Base-by-base conservation (phyloP, 192 early-diverging fungal species). In the Gigaspora rosea region DNA sequence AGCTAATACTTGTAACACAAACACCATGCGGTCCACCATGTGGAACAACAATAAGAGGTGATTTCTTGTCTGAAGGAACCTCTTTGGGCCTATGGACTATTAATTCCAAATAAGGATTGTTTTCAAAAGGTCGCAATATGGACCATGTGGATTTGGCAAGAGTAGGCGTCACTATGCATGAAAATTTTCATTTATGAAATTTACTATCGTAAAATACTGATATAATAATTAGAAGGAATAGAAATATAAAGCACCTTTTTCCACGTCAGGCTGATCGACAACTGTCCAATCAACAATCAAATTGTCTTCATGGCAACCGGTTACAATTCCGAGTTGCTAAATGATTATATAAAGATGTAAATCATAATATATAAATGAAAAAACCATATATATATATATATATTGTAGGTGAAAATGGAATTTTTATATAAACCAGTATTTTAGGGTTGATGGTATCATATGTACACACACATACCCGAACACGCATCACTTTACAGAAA, bases 11-110 rank as follows among this genome's bases (percentile, higher is more conserved):
- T 20, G 86, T 85, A 11, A 89, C 83, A 73, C 80, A 87, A 27
- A 78, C 77, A 9, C 80, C 75, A 75, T 95, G 92, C 13, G 94
- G 94, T 6, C 94, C 94, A 47, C 94, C 94, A 78, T 95, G 94
- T 1, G 94, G 93, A 67, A 86, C 78, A n/a, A 92, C 86, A 0
- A 94, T 82, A 69, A 94, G 83, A 15, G 91, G 91, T 8, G 79
- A 80, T 64, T 80, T 83, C 27, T 59, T 62, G n/a, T 71, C 72
- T 52, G 75, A 52, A 46, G 77, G 73, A 48, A 77, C 72, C 10
- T 85, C 78, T 22, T 48, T 66, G 2, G 83, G 86, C 32, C 77
- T 62, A 13, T 86, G 16, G n/a, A 79, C 50, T 18, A 88, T 72
- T 9, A 78, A 71, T 56, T 88, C 83, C 41, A 88, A 46, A 64